phyloP scores from a whole-genome alignment of 306 rosid genomes.

The Hippophae rhamnoides region DNA sequence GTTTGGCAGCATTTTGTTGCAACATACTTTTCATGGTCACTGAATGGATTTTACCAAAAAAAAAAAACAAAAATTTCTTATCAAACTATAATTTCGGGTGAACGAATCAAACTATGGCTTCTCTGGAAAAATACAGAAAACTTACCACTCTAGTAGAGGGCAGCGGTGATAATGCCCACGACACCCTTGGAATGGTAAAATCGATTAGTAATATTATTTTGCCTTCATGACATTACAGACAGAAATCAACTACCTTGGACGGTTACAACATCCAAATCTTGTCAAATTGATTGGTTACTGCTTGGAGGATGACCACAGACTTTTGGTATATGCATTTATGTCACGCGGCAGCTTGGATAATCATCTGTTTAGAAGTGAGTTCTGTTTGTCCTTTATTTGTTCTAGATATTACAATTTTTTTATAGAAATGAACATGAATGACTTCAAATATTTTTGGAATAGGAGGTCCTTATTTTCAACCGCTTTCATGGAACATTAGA shows the following conservation, averaged over 20 bases:
- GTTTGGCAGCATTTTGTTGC: no score
- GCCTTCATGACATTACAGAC: conserved; percentile 39
- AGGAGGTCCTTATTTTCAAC: conserved; percentile 85
- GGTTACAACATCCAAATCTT: conserved; percentile 82
- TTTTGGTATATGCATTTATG: conserved; percentile 86
- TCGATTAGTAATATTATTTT: conserved; percentile 13
- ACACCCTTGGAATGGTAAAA: conserved; percentile 1
- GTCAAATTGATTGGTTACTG: conserved; percentile 91
- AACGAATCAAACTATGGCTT: no score
- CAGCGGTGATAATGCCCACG: conserved; percentile 5
- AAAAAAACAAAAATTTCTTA: no score
- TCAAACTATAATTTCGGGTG: no score
- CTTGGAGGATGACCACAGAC: conserved; percentile 90
- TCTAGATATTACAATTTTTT: not conserved
- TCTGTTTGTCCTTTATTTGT: conserved; percentile 1
- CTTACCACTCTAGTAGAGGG: no score
- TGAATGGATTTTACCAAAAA: no score
- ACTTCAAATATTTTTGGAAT: conserved; percentile 14
- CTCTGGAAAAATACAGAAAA: no score
- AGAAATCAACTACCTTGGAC: conserved; percentile 89
- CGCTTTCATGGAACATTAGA: conserved; percentile 79
- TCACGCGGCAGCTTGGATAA: conserved; percentile 86
- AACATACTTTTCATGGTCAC: no score
- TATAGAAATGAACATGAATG: conserved; percentile 4
- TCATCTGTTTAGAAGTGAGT: conserved; percentile 90